These are phyloP conservation scores for Exophiala dermatitidis DNA, from an alignment of 2,329 filamentous ascomycete species.

Conservation along the genomic window DNA sequence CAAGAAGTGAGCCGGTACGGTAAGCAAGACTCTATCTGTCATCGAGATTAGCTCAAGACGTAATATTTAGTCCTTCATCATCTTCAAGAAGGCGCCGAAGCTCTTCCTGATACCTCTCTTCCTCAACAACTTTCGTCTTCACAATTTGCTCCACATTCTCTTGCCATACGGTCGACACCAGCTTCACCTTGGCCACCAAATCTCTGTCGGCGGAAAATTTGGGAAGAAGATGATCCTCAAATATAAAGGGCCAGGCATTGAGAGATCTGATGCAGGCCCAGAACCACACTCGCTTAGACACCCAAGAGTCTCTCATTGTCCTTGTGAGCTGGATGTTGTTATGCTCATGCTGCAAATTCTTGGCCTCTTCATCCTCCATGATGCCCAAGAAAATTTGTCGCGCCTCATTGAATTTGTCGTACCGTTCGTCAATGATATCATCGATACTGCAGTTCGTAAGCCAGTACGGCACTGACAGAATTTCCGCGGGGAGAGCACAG, in stretches of 20 bases:
- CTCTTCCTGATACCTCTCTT: background rate
- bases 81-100: background rate
- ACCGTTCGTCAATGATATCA: background rate
- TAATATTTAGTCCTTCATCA: too few species aligned
- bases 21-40: too few species aligned
- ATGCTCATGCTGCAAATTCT: background rate
- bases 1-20: too few species aligned
- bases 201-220: background rate
- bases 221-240: background rate
- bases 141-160: background rate
- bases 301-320: background rate
- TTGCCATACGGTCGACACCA: background rate
- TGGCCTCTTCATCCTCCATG: background rate
- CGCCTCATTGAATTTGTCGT: background rate
- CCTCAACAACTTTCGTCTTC: background rate
- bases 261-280: background rate
- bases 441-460: slow-evolving; percentile 3
- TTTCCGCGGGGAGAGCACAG: slow-evolving; percentile 26
- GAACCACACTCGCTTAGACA: background rate
- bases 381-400: background rate
- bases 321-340: background rate
- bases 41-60: too few species aligned
- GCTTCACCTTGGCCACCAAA: background rate
- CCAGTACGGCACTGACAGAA: slow-evolving; percentile 23
- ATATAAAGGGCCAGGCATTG: background rate